A percentile compares a stretch with the other conserved stretches of the same genome.
Conservation (phyloP, 192 early-diverging fungal genomes). For the Haplosporangium gracile region DNA sequence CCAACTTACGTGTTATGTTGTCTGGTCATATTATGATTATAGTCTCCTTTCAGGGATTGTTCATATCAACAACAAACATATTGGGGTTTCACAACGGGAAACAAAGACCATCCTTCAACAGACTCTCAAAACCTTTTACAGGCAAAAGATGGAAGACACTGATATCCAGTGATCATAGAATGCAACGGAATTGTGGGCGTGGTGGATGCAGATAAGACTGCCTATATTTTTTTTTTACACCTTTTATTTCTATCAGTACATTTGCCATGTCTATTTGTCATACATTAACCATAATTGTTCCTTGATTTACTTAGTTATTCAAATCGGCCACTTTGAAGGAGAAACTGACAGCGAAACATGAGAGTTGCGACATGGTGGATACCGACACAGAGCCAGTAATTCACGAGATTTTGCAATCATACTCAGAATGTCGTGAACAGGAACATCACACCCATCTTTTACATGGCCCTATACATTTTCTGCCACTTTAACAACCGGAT, state of each 20-base stretch:
- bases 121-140: conserved; percentile 22
- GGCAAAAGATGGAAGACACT: conserved; percentile 14
- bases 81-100: conserved; percentile 14
- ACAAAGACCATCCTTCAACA: conserved; percentile 1
- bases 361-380: conserved; percentile 1
- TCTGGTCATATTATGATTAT: conserved; percentile 1
- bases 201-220: background rate
- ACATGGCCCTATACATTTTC: conserved; percentile 15
- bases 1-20: background rate
- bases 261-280: background rate
- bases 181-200: conserved; percentile 8
- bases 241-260: background rate
- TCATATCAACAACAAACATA: conserved; percentile 27
- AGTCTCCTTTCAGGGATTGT: conserved; percentile 28
- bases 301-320: conserved; percentile 9
- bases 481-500: conserved; percentile 16
- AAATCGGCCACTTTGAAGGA: conserved; percentile 13
- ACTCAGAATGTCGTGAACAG: background rate
- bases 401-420: conserved; percentile 7
- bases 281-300: background rate
- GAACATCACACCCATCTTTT: conserved; percentile 17
- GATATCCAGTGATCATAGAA: conserved; percentile 16
- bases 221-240: background rate
- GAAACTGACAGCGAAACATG: conserved; percentile 9
- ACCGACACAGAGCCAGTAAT: conserved; percentile 5